phyloP scores from a whole-genome alignment of 495 filamentous ascomycete genomes.

The Daldinia caldariorum region DNA sequence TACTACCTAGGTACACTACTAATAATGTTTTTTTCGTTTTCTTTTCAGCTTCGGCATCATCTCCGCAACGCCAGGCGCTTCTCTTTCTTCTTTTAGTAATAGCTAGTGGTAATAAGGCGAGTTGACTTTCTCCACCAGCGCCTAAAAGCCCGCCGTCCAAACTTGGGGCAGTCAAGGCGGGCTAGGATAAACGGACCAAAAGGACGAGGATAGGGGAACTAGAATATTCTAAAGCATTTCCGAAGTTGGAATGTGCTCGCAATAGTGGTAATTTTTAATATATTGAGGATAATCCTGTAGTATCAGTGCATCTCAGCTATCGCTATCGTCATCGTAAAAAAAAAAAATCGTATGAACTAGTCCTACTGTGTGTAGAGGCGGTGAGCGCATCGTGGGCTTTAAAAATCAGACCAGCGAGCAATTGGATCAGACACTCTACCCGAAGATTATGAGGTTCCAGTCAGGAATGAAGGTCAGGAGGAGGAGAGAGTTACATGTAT shows the following conservation, averaged over 20 bases:
- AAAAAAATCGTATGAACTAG: conserved; percentile 1
- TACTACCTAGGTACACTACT: conserved; percentile 30
- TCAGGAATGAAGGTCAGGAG: conserved; percentile 14
- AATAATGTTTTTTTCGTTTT: neutral
- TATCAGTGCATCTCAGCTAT: conserved; percentile 28
- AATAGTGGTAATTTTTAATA: conserved; percentile 11
- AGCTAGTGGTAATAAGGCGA: conserved; percentile 26
- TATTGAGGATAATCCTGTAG: conserved; percentile 26
- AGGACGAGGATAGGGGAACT: conserved; percentile 32
- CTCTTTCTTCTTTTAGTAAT: conserved; percentile 14
- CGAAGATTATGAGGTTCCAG: conserved; percentile 19
- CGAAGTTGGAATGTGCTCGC: conserved; percentile 37
- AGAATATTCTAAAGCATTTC: conserved; percentile 47
- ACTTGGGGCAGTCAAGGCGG: conserved; percentile 11
- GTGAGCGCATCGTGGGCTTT: conserved; percentile 31
- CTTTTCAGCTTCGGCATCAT: conserved; percentile 34
- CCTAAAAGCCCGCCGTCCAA: conserved; percentile 30
- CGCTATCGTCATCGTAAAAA: conserved; percentile 33
- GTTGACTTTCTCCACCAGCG: conserved; percentile 31
- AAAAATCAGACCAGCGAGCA: conserved; percentile 23
- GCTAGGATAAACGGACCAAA: conserved; percentile 14
- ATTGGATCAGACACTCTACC: conserved; percentile 15
- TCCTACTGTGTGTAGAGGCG: conserved; percentile 23
- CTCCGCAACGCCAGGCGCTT: conserved; percentile 27
- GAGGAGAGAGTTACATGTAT: conserved; percentile 12